Evolutionary conservation across 306 rosid species (phyloP), one percentile per base, ranked within the genome.

Genomic region (Fragaria iinumae): DNA sequence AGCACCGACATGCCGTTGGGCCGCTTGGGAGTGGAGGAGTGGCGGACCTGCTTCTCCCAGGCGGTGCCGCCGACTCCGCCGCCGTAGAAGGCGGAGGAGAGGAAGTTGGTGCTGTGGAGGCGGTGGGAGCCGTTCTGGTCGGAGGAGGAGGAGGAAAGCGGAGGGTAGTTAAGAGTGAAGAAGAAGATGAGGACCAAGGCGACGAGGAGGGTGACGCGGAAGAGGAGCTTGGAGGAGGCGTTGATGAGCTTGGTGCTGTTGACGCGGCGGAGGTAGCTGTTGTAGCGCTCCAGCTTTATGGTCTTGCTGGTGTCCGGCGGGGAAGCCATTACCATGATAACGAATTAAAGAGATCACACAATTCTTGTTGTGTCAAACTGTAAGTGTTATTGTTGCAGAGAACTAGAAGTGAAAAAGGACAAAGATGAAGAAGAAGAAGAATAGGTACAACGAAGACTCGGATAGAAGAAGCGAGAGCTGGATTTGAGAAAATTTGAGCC

Each of bases 271-370:
- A 96, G 70, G 76, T 96, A 96, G 86, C 96, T 92, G 86, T 96
- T 92, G 82, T 96, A 96, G 5, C 98, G 86, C 71, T 96, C 99
- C 0, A 92, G 83, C 82, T 92, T 92, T 11, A 96, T 41, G 74
- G 98, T 92, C 80, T 95, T 95, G 83, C 99, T 95, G 0, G 93
- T 95, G 75, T 95, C 97, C 0, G 98, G 96, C 2, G 97, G 96
- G 6, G 97, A 90, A 32, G 88, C 92, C 97, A 93, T 93, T 67
- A 63, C 68, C 68, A 63, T 63, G 14, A 4, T 18, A 10, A 56
- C 23, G 4, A 14, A n/a, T 23, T 20, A 53, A 55, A 25, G 38
- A 13, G 67, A 62, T 62, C 68, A 63, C 68, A 32, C 68, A 14
- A 2, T 63, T 32, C 43, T 32, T 29, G 21, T 48, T 13, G 3